phyloP scores from a whole-genome alignment of 1,284 basidiomycete genomes.

The Ustilago sp. region DNA sequence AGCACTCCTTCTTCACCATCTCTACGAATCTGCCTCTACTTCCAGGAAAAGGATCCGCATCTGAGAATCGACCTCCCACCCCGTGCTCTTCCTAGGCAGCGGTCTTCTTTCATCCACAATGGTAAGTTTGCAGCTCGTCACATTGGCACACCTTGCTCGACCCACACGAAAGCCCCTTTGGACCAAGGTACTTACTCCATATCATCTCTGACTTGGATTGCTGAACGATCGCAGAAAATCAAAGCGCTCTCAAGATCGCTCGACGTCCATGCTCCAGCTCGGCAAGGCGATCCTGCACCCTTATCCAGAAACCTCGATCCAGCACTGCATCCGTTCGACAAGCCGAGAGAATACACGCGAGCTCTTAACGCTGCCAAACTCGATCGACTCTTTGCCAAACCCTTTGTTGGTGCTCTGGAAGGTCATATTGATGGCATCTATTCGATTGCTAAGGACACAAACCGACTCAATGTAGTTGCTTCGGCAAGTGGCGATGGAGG shows the following conservation, averaged over 20 bases:
- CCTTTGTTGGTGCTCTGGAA: conserved; percentile 89
- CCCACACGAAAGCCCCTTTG: neutral
- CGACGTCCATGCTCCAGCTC: conserved; percentile 76
- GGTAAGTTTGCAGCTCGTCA: neutral
- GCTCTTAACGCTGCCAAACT: conserved; percentile 96
- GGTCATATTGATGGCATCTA: conserved; percentile 98
- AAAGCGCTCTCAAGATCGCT: conserved; percentile 87
- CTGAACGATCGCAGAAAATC: conserved; percentile 75
- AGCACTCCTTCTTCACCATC: neutral
- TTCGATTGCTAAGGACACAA: conserved; percentile 82
- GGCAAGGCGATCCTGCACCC: conserved; percentile 82
- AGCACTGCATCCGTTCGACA: conserved; percentile 90
- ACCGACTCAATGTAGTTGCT: conserved; percentile 83
- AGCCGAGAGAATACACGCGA: conserved; percentile 90
- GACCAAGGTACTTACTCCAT: neutral
- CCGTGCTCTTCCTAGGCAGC: neutral
- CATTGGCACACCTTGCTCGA: neutral
- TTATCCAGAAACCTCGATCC: conserved; percentile 92
- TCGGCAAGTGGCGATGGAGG: conserved; percentile 96
- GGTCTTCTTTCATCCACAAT: neutral
- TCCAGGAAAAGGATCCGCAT: too few species aligned
- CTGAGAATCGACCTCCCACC: too few species aligned
- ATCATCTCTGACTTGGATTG: neutral
- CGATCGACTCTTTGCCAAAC: conserved; percentile 96
- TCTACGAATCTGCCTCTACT: too few species aligned